phyloP scores from a whole-genome alignment of 257 asterid species.

The Nicotiana obtusifolia region DNA sequence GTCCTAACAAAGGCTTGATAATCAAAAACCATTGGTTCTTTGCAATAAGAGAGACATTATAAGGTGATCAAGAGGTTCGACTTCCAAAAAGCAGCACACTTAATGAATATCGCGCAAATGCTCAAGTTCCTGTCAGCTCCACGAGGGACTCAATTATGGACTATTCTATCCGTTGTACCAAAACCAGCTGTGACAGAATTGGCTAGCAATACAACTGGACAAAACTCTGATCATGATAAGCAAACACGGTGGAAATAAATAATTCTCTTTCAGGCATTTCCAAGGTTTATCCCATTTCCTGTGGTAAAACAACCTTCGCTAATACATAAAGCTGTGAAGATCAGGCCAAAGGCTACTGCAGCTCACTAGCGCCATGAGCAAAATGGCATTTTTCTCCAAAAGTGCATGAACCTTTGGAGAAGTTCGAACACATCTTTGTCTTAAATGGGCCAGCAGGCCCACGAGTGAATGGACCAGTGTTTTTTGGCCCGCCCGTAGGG shows the following conservation, averaged over 20 bases:
- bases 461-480: slow-evolving; percentile 21
- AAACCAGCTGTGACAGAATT: neutral
- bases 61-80: neutral
- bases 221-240: neutral
- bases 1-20: too few species aligned
- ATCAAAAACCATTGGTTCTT: too few species aligned
- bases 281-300: neutral
- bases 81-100: neutral
- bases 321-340: neutral
- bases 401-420: slow-evolving; percentile 71
- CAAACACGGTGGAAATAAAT: neutral
- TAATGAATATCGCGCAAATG: neutral
- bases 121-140: neutral
- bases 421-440: slow-evolving; percentile 77
- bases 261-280: neutral
- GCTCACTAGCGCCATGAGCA: slow-evolving; percentile 77
- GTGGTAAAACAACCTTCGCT: neutral
- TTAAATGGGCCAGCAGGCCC: slow-evolving; percentile 46
- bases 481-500: slow-evolving; percentile 23
- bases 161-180: neutral
- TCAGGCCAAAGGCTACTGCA: slow-evolving; percentile 47
- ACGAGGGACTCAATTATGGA: neutral
- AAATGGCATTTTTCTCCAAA: slow-evolving; percentile 89
- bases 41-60: too few species aligned
- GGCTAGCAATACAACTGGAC: neutral